Percentiles rank a stretch among this genome's conserved stretches.
These are phyloP conservation scores for Cenchrus fungigraminus DNA, from an alignment of 176 grass and related monocot genomes.

Conservation along the genomic window DNA sequence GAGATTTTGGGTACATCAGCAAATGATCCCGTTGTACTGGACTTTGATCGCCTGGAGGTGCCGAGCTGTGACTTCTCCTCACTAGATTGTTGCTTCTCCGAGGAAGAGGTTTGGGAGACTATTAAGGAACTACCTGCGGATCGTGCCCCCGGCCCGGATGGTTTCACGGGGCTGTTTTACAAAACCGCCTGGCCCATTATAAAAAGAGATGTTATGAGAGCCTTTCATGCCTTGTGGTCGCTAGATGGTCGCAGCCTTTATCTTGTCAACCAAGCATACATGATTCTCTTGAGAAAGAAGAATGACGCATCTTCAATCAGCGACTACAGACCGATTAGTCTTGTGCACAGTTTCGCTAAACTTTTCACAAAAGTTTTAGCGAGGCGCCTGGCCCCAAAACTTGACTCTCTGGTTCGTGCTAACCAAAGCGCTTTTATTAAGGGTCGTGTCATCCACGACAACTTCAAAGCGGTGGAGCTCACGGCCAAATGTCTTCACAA, in stretches of 20 bases:
- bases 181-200: neutral
- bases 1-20: no score
- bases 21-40: no score
- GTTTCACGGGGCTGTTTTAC: neutral
- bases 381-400: neutral
- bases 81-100: neutral
- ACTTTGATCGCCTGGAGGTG: no score
- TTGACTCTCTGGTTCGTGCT: accelerated
- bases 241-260: neutral
- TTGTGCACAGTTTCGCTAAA: neutral
- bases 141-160: neutral
- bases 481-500: neutral
- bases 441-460: neutral
- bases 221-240: neutral
- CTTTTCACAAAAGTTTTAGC: neutral
- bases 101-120: neutral
- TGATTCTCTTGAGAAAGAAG: neutral
- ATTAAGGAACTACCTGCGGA: neutral
- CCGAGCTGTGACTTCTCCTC: accelerated
- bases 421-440: neutral
- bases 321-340: neutral
- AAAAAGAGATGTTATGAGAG: neutral
- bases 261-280: neutral
- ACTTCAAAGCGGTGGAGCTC: neutral
- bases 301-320: neutral